Evolutionary conservation across 805 yeast species (phyloP), one percentile per base, ranked within the genome.

Genomic region (Candida multigemmis): DNA sequence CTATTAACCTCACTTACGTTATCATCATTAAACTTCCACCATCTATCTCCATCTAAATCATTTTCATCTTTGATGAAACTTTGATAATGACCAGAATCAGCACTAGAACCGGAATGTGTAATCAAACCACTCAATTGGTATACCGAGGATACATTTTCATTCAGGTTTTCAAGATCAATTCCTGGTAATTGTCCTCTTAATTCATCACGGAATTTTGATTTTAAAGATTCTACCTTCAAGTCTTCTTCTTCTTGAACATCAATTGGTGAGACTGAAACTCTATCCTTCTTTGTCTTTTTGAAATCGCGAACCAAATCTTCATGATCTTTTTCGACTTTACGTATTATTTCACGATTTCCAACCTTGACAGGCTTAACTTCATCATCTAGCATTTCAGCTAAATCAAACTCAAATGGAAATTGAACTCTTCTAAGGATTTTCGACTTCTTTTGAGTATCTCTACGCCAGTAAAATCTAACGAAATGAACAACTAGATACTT

Each of bases 1-100:
- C 74, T 80, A 35, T 68, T 74, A n/a, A 87, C 86, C 22, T 66
- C 59, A 6, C 73, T 61, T 11, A 91, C 94, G 48, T 79, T 79
- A 56, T 87, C 95, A 53, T 91, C 99, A 50, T 91, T 86, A 58
- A 84, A 91, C 53, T 77, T 78, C 79, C 83, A 89, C 99, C 99
- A 91, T 36, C 65, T 69, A 25, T 80, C 77, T 17, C 82, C 87
- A 13, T 59, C 67, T 27, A 63, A 45, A 44, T 78, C 85, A 12
- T 54, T 56, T 18, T 65, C 72, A 51, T 87, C 91, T 42, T 71
- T 77, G 10, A 81, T 77, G 57, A 83, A 91, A 16, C 89, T 77
- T 57, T 87, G 96, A 55, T 91, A 91, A 56, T 91, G 99, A 11
- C 99, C 99, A 16, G 95, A 80, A 51, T 91, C 97, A 0, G 97